A percentile compares a stretch with the other conserved stretches of the same genome.
phyloP scores from a whole-genome alignment of 192 early-diverging fungal species.

The Fimicolochytrium jonesii region DNA sequence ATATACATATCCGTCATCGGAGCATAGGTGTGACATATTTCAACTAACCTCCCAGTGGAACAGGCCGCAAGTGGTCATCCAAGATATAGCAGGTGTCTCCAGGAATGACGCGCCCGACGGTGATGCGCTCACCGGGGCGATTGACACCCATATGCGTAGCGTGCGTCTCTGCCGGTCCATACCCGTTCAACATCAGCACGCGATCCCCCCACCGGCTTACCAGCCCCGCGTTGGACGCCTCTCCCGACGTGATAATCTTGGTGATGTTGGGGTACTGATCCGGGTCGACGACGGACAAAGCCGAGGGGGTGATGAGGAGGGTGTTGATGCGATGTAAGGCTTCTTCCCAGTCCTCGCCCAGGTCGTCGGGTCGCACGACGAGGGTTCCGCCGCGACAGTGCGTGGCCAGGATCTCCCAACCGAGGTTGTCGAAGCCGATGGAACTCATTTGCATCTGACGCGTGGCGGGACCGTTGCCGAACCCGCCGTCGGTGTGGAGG shows the following conservation, averaged over 20 bases:
- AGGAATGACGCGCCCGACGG: neutral
- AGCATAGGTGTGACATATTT: neutral
- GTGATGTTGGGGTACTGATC: slow-evolving; percentile 16
- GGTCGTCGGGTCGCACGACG: neutral
- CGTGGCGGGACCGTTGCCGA: neutral
- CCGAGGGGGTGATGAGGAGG: slow-evolving; percentile 27
- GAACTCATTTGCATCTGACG: slow-evolving; percentile 10
- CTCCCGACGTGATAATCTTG: slow-evolving; percentile 5
- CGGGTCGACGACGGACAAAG: slow-evolving; percentile 11
- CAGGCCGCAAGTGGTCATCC: slow-evolving; percentile 15
- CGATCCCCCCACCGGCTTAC: slow-evolving; percentile 22
- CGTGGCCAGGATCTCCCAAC: slow-evolving; percentile 17
- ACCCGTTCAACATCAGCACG: slow-evolving; percentile 22
- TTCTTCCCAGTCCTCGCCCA: slow-evolving; percentile 19
- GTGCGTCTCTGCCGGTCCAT: slow-evolving; percentile 21
- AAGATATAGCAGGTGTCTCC: slow-evolving; percentile 14
- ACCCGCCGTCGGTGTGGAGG: neutral
- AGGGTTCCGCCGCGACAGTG: slow-evolving; percentile 3
- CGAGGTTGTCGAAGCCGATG: slow-evolving; percentile 20
- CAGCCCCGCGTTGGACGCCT: neutral
- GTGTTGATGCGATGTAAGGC: slow-evolving; percentile 3
- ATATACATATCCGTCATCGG: too few relatives aligned
- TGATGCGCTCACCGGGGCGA: neutral
- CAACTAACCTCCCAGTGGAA: slow-evolving; percentile 37
- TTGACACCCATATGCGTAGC: neutral